Base-by-base conservation (phyloP, 306 rosid genomes). In the Pterocarpus santalinus region DNA sequence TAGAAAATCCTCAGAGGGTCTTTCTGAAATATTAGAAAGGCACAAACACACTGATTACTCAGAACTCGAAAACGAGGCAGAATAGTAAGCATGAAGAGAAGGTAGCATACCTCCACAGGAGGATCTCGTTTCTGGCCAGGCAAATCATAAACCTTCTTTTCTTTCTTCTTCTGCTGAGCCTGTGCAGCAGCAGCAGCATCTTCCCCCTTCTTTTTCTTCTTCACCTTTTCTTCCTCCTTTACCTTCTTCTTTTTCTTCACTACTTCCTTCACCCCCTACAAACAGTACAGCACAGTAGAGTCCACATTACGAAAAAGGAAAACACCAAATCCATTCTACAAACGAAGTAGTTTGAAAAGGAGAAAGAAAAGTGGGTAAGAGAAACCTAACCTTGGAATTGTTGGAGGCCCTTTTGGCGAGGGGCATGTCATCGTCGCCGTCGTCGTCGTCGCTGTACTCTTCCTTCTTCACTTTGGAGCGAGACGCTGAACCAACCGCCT, bases 91-190 rank as follows among this genome's bases (percentile, higher is more conserved):
- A 5, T 13, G 2, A 33, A 17, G 9, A 65, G 51, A 16, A 55
- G 17, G 53, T 1, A 3, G 11, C 10, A 67, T 55, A 91, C 98
- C 97, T 91, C 94, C 38, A 80, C 91, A 3, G 98, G 98, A 8
- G 95, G 80, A 78, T 95, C 97, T 73, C 97, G 91, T 86, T 90
- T 95, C 88, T 95, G 97, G 36, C 97, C 98, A 70, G 98, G 94
- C 73, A 95, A 86, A 76, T 89, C 92, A 81, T 86, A 95, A 65
- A 89, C 92, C 89, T 92, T 92, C 80, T 36, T 91, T 65, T 76
- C 91, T 81, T 32, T 92, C 81, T 77, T 85, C 83, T 79, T 91
- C 75, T 47, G 75, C 14, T 52, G 74, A 51, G 49, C 32, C 61
- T 58, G 74, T 49, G 61, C 5, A 55, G 8, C 61, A 16, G 75